Evolutionary conservation across 148 eudicot genomes (phyloP).

Genomic region (Chenopodium suecicum): DNA sequence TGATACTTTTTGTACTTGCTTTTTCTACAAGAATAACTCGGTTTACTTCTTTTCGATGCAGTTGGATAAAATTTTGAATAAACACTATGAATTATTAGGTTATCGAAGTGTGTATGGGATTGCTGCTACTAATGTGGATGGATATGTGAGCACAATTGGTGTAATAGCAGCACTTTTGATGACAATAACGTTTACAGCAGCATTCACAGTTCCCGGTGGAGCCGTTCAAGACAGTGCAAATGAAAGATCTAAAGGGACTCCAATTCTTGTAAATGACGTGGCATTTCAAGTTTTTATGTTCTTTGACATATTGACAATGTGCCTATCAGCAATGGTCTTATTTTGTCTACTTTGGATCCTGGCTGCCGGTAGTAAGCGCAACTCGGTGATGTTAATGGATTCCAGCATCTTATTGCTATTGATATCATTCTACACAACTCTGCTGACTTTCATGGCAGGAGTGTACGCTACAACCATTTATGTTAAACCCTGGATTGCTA

Average conservation of each 20-base stretch:
- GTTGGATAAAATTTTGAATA: too few relatives aligned
- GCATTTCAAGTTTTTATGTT: conserved; percentile 11
- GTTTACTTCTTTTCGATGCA: too few relatives aligned
- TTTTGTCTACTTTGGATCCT: conserved; percentile 8
- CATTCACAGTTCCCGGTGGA: too few relatives aligned
- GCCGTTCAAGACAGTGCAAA: too few relatives aligned
- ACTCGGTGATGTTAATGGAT: background rate
- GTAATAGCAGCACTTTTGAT: too few relatives aligned
- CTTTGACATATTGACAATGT: conserved; percentile 9
- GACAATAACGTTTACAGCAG: too few relatives aligned
- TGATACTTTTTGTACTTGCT: too few relatives aligned
- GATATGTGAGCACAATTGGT: too few relatives aligned
- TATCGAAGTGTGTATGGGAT: too few relatives aligned
- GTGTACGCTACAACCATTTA: conserved; percentile 2
- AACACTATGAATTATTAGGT: fast-evolving
- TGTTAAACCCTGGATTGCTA: background rate
- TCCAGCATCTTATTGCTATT: background rate
- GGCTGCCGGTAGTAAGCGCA: background rate
- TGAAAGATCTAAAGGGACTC: too few relatives aligned
- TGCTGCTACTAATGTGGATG: fast-evolving
- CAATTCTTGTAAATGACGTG: too few relatives aligned
- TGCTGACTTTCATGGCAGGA: conserved; percentile 27
- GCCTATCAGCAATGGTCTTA: conserved; percentile 12
- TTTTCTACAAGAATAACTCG: too few relatives aligned
- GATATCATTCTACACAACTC: conserved; percentile 11